Evolutionary conservation across 2,329 filamentous ascomycete genomes (phyloP).

Genomic region (Orbilia ellipsospora): DNA sequence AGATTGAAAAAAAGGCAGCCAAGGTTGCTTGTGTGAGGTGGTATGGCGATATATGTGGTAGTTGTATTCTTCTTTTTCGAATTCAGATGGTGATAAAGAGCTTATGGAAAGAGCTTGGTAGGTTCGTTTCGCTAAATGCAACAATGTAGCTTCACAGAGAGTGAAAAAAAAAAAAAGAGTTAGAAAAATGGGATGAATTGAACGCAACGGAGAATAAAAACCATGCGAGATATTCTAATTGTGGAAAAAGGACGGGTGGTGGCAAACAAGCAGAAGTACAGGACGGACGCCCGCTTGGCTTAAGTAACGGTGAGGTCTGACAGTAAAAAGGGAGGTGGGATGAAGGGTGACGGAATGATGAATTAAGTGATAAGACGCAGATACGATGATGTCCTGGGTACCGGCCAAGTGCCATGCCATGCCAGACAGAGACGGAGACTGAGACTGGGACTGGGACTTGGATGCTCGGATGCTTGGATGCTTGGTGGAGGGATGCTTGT

Average conservation of each 20-base stretch:
- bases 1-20: too few relatives aligned
- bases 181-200: neutral
- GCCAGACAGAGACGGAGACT: too few relatives aligned
- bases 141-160: too few relatives aligned
- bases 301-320: neutral
- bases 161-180: neutral
- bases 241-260: neutral
- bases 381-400: neutral
- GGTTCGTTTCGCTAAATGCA: too few relatives aligned
- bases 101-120: too few relatives aligned
- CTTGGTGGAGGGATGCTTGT: neutral
- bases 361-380: neutral
- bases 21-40: too few relatives aligned
- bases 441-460: too few relatives aligned
- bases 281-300: neutral
- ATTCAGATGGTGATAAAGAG: too few relatives aligned
- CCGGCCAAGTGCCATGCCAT: too few relatives aligned
- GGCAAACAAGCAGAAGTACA: neutral
- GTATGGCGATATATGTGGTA: too few relatives aligned
- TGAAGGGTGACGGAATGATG: slow-evolving; percentile 12
- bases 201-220: neutral
- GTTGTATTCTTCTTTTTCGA: too few relatives aligned
- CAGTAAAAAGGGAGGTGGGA: neutral
- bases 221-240: neutral
- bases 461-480: too few relatives aligned